phyloP scores from a whole-genome alignment of 441 rosid species.

The Jatropha podagrica region DNA sequence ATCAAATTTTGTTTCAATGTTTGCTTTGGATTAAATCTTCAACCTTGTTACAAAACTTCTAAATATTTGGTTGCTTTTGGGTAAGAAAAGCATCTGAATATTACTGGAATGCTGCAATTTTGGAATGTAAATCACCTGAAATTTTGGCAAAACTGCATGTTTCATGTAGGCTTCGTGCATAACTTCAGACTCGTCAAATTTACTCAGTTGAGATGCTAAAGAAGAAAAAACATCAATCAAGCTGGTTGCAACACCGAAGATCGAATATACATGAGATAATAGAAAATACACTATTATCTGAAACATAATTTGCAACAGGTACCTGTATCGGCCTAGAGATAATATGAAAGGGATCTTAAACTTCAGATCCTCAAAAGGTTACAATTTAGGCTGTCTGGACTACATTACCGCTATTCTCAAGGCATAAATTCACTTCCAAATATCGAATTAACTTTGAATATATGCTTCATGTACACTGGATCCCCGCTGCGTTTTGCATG shows the following conservation, averaged over 20 bases:
- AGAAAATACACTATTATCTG: no score
- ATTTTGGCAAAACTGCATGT: no score
- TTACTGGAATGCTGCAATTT: no score
- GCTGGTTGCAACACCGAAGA: no score
- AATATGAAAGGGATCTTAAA: constrained; percentile 1
- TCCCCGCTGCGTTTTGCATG: background rate
- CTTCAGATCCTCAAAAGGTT: constrained; percentile 8
- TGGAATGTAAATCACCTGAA: background rate
- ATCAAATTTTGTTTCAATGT: background rate
- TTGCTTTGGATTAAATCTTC: background rate
- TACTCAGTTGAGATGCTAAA: no score
- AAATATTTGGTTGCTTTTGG: background rate
- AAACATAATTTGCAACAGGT: no score
- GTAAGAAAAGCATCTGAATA: no score
- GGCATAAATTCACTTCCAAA: background rate
- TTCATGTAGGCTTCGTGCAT: background rate
- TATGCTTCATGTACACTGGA: background rate
- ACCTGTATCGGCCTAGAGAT: background rate
- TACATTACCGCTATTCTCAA: background rate
- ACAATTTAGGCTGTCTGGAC: background rate
- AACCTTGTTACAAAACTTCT: background rate
- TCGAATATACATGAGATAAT: no score
- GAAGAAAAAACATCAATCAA: background rate
- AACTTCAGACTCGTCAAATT: background rate
- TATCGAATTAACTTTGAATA: background rate